Conservation (phyloP, 768 basidiomycete genomes). For the Auricularia sp. region DNA sequence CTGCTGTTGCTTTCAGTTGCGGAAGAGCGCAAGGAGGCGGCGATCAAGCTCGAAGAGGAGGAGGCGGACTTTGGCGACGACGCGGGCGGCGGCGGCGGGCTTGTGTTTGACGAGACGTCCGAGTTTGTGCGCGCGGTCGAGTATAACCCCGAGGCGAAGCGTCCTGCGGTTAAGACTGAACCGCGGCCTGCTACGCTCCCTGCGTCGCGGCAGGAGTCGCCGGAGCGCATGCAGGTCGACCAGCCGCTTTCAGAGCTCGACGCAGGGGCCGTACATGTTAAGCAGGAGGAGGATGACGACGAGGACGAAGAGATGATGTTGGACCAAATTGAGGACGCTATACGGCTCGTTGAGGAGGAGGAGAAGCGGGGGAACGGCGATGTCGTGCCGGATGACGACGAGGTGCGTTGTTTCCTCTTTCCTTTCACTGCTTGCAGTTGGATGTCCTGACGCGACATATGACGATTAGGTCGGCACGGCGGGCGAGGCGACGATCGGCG, state of each 20-base stretch:
- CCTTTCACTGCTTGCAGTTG: too few relatives aligned
- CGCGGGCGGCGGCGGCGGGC: constrained; percentile 39
- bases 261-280: constrained; percentile 64
- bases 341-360: constrained; percentile 54
- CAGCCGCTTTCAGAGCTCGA: constrained; percentile 65
- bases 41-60: constrained; percentile 41
- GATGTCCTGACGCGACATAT: too few relatives aligned
- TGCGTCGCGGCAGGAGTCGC: background rate
- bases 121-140: constrained; percentile 88
- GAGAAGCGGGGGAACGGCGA: constrained; percentile 27
- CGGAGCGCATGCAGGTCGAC: constrained; percentile 34
- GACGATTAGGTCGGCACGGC: constrained; percentile 63
- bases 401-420: constrained; percentile 26
- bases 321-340: constrained; percentile 60
- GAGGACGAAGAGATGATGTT: constrained; percentile 58
- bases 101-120: constrained; percentile 93
- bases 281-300: constrained; percentile 72
- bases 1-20: constrained; percentile 40
- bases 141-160: constrained; percentile 44
- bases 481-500: constrained; percentile 65
- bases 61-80: constrained; percentile 22
- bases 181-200: constrained; percentile 17
- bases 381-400: constrained; percentile 16
- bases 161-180: constrained; percentile 33
- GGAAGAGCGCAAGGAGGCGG: constrained; percentile 42